Evolutionary conservation across 139 green algal species (phyloP).

Genomic region (Marvania coccoides): DNA sequence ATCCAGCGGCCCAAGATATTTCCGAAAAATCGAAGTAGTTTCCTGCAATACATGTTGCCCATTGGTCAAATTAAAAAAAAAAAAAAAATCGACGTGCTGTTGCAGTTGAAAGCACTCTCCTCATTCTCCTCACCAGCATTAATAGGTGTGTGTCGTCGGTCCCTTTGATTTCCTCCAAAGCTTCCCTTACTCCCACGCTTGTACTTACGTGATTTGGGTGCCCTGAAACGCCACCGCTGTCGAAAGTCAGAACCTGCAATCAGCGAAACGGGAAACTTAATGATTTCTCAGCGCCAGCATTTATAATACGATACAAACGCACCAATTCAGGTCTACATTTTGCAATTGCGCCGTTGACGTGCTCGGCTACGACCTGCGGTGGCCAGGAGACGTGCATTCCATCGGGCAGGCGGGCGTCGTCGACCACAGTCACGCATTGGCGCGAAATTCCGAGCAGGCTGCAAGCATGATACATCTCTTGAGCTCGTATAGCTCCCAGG

Average conservation of each 20-base stretch:
- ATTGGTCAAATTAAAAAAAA: too few relatives aligned
- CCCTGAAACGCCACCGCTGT: slow-evolving; percentile 36
- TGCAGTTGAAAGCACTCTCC: not conserved
- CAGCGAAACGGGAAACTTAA: too few relatives aligned
- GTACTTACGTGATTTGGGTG: slow-evolving; percentile 39
- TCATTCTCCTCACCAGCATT: not conserved
- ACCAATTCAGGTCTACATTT: not conserved
- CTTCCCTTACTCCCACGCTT: not conserved
- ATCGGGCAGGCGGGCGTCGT: slow-evolving; percentile 29
- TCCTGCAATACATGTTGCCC: not conserved
- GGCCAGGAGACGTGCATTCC: slow-evolving; percentile 20
- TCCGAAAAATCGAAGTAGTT: not conserved
- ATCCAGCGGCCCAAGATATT: slow-evolving; percentile 13
- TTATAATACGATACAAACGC: not conserved
- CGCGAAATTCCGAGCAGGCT: slow-evolving; percentile 11
- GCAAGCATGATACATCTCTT: slow-evolving; percentile 19
- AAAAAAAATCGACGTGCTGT: too few relatives aligned
- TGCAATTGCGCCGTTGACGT: slow-evolving; percentile 10
- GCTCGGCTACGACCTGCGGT: not conserved
- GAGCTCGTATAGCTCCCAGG: not conserved
- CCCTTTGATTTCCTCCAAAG: not conserved
- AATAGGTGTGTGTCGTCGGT: not conserved
- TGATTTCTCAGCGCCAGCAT: not conserved
- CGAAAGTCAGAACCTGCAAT: slow-evolving; percentile 51
- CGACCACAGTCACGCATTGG: slow-evolving; percentile 7